Percentiles rank a stretch among this genome's conserved stretches.
phyloP scores from a whole-genome alignment of 495 filamentous ascomycete genomes.

The Eremomyces bilateralis region DNA sequence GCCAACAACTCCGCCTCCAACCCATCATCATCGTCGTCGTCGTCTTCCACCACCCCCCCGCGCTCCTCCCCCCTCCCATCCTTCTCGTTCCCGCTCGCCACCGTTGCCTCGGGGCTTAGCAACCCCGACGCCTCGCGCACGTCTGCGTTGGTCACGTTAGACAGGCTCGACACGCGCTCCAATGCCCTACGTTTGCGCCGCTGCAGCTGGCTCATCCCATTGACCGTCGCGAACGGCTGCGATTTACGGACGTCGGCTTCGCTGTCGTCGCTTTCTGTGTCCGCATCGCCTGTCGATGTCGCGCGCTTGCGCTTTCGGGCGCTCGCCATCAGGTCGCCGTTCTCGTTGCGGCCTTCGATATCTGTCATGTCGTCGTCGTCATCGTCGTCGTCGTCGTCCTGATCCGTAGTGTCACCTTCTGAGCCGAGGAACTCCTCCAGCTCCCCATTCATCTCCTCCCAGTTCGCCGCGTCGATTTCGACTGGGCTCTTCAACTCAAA shows the following conservation, averaged over 20 bases:
- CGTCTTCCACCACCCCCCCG: constrained; percentile 5
- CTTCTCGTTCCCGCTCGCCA: constrained; percentile 32
- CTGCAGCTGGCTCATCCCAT: constrained; percentile 24
- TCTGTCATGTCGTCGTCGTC: constrained; percentile 18
- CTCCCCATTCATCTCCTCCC: constrained; percentile 19
- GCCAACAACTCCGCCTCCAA: constrained; percentile 47
- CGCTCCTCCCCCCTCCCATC: constrained; percentile 18
- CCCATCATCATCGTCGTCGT: constrained; percentile 32
- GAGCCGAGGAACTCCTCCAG: constrained; percentile 26
- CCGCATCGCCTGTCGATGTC: constrained; percentile 11
- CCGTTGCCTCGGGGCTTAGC: constrained; percentile 27
- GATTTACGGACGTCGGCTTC: constrained; percentile 22
- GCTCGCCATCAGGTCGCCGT: constrained; percentile 8
- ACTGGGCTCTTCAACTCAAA: constrained; percentile 24
- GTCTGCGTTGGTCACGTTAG: constrained; percentile 14
- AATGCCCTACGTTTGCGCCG: constrained; percentile 20
- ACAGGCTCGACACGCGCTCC: constrained; percentile 22
- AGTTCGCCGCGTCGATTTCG: background rate
- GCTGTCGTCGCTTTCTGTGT: constrained; percentile 17
- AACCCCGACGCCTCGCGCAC: constrained; percentile 9
- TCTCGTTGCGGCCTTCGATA: constrained; percentile 12
- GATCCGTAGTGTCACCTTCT: constrained; percentile 29
- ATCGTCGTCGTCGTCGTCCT: constrained; percentile 38
- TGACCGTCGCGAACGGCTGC: constrained; percentile 28
- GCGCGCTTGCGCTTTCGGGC: constrained; percentile 13